Conservation (phyloP, 441 rosid genomes). For the Mallotus repandus region DNA sequence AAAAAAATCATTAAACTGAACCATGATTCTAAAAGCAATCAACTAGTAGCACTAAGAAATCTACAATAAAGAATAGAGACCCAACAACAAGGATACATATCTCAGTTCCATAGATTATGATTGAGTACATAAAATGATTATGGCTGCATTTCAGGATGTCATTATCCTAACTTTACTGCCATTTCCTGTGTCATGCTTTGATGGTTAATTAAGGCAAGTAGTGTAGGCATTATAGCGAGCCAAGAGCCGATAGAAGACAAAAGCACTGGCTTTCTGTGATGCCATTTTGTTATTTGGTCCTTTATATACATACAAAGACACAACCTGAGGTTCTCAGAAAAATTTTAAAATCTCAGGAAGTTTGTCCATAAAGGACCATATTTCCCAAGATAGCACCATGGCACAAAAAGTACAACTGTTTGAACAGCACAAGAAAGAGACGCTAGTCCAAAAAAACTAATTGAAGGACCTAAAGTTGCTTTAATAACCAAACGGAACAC, state of each 20-base stretch:
- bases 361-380: constrained; percentile 14
- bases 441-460: background rate
- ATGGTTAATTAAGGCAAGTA: background rate
- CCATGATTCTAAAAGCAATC: background rate
- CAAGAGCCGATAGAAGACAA: constrained; percentile 22
- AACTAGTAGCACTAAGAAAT: background rate
- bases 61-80: background rate
- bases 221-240: constrained; percentile 38
- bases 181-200: background rate
- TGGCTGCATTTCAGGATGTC: background rate
- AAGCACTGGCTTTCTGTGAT: constrained; percentile 37
- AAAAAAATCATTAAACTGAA: background rate
- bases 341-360: background rate
- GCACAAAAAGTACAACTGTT: background rate
- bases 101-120: background rate
- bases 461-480: background rate
- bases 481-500: background rate
- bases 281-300: constrained; percentile 29
- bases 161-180: constrained; percentile 3
- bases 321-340: background rate
- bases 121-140: background rate
- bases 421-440: background rate
- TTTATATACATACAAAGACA: background rate
- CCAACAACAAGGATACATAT: background rate
- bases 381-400: background rate